Evolutionary conservation across 2,329 filamentous ascomycete genomes (phyloP).

Genomic region (Fusarium dimerum): DNA sequence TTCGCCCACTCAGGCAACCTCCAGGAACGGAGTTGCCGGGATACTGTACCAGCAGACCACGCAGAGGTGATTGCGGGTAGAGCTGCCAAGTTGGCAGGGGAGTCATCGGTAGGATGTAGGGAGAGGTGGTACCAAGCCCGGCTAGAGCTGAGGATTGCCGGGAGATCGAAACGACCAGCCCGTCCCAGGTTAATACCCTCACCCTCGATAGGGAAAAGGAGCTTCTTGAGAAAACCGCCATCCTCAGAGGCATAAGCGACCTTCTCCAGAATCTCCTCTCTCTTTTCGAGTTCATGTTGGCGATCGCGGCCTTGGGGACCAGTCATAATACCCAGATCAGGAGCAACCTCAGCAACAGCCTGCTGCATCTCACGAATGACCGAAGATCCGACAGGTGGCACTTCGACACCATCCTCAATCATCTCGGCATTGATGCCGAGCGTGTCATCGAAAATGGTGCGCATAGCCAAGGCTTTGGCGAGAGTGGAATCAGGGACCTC

Average conservation of each 20-base stretch:
- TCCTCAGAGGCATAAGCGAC: constrained; percentile 79
- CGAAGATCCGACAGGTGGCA: constrained; percentile 72
- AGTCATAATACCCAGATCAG: constrained; percentile 75
- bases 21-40: constrained; percentile 90
- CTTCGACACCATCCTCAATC: constrained; percentile 90
- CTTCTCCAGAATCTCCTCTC: constrained; percentile 83
- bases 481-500: constrained; percentile 80
- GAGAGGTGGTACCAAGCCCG: constrained; percentile 94
- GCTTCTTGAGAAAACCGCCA: constrained; percentile 77
- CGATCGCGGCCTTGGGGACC: constrained; percentile 69
- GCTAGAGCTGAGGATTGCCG: constrained; percentile 74
- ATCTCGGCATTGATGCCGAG: constrained; percentile 94
- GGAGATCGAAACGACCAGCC: constrained; percentile 76
- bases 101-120: constrained; percentile 87
- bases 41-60: constrained; percentile 93
- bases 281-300: constrained; percentile 77
- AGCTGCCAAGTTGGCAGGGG: constrained; percentile 72
- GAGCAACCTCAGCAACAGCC: constrained; percentile 73
- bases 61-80: constrained; percentile 72
- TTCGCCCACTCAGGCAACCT: constrained; percentile 96
- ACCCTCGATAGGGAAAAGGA: constrained; percentile 77
- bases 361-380: constrained; percentile 85
- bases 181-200: constrained; percentile 81
- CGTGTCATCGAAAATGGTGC: constrained; percentile 90
- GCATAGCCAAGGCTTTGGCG: constrained; percentile 85